Percentiles rank a stretch among this genome's conserved stretches.
Conservation (phyloP, 176 grass and related monocot species). For the Raddia distichophylla region DNA sequence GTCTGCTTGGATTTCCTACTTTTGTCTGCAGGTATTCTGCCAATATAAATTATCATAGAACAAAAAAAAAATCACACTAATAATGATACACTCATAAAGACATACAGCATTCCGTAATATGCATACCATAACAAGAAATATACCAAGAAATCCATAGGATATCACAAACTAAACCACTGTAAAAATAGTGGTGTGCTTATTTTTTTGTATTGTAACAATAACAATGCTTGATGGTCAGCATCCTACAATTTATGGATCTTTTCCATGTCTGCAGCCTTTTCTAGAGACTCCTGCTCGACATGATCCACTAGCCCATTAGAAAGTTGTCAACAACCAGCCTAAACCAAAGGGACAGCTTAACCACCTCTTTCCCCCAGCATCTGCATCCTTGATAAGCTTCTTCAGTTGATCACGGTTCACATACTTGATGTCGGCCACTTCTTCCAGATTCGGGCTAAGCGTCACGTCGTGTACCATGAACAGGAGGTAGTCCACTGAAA, state of each 20-base stretch:
- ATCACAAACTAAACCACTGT: too few species aligned
- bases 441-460: slow-evolving; percentile 66
- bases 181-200: neutral
- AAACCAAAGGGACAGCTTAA: slow-evolving; percentile 93
- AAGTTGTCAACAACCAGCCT: slow-evolving; percentile 92
- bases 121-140: too few species aligned
- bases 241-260: slow-evolving; percentile 77
- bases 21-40: too few species aligned
- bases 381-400: slow-evolving; percentile 70
- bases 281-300: slow-evolving; percentile 71
- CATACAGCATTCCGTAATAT: too few species aligned
- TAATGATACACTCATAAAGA: too few species aligned
- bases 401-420: slow-evolving; percentile 74
- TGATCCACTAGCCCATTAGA: slow-evolving; percentile 88
- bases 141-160: too few species aligned
- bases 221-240: neutral
- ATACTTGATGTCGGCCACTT: slow-evolving; percentile 75
- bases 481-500: slow-evolving; percentile 93
- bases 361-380: slow-evolving; percentile 63
- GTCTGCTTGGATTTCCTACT: too few species aligned
- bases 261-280: slow-evolving; percentile 63
- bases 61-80: too few species aligned
- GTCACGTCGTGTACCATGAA: slow-evolving; percentile 82
- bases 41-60: too few species aligned
- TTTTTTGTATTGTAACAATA: neutral